Evolutionary conservation across 2,329 filamentous ascomycete genomes (phyloP), one percentile per base, ranked within the genome.

Genomic region (Leptographium galeiforme): DNA sequence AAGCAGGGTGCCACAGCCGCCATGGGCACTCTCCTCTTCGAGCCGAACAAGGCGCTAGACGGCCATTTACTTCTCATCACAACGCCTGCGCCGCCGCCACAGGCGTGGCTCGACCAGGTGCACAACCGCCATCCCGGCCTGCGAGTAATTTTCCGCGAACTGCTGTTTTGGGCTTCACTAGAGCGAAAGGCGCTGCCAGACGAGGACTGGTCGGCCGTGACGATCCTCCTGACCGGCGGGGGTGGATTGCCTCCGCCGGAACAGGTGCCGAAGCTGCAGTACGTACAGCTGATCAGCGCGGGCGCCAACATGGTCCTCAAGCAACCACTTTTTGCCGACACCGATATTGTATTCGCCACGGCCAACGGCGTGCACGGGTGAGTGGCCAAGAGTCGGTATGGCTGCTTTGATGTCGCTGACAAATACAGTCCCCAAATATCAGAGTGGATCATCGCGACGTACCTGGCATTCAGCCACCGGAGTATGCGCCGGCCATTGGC

Each of bases 341-440:
- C 72, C 0, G 66, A 76, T 49, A 64, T 78, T 8, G 61, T 65
- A 0, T 77, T 81, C 56, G 76, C 72, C 46, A 77, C 76, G 0
- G 75, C 76, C 0, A 81, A 77, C 55, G 78, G 78, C 0, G 73
- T 81, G n/a, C 75, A 79, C 43, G 76, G 75, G 76, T 77, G 56
- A 62, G 71, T 61, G 46, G 8, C 2, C 32, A 19, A 16, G 13
- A 34, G 11, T 2, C 18, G 8, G 10, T 12, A 25, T 12, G 13
- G 18, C 19, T 8, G 32, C 4, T 8, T 2, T 11, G n/a, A 4
- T 40, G 6, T 8, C n/a, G 14, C 50, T 50, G 13, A 36, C 39
- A n/a, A 13, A 1, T 2, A 8, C 47, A 78, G 76, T 1, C 76
- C 76, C 2, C 76, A 79, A 58, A 80, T 79, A 56, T 65, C 76